Percentiles rank a stretch among this genome's conserved stretches.
Evolutionary conservation across 805 yeast species (phyloP).

Genomic region (Metschnikowia reukaufii): DNA sequence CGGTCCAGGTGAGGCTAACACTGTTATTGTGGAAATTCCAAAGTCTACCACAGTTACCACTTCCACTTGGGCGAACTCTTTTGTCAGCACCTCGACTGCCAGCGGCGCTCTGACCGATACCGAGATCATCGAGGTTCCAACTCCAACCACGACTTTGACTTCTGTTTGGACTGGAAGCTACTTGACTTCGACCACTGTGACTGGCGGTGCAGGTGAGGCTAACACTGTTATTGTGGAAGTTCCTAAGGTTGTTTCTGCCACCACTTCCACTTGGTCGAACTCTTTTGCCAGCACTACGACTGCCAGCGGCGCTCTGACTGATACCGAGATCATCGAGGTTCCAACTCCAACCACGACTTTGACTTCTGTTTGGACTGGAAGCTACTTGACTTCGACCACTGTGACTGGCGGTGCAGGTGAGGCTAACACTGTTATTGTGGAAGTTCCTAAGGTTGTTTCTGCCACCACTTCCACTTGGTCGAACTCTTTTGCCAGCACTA

Average conservation of each 20-base stretch:
- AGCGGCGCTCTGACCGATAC: neutral
- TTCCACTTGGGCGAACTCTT: constrained; percentile 9
- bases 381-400: constrained; percentile 1
- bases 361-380: constrained; percentile 13
- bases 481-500: no score
- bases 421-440: constrained; percentile 3
- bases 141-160: constrained; percentile 17
- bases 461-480: no score
- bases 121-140: constrained; percentile 19
- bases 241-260: constrained; percentile 7
- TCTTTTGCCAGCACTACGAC: constrained; percentile 1
- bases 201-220: constrained; percentile 7
- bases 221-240: constrained; percentile 11
- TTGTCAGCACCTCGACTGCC: neutral
- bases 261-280: constrained; percentile 12
- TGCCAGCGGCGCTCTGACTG: constrained; percentile 14
- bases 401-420: constrained; percentile 10
- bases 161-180: constrained; percentile 8
- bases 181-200: constrained; percentile 7
- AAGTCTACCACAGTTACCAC: neutral
- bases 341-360: constrained; percentile 10
- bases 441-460: no score
- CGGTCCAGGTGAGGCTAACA: constrained; percentile 8
- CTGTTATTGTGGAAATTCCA: constrained; percentile 17
- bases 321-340: constrained; percentile 20